Base-by-base conservation (phyloP, 2,329 filamentous ascomycete genomes). In the Colletotrichum cordylinicola region DNA sequence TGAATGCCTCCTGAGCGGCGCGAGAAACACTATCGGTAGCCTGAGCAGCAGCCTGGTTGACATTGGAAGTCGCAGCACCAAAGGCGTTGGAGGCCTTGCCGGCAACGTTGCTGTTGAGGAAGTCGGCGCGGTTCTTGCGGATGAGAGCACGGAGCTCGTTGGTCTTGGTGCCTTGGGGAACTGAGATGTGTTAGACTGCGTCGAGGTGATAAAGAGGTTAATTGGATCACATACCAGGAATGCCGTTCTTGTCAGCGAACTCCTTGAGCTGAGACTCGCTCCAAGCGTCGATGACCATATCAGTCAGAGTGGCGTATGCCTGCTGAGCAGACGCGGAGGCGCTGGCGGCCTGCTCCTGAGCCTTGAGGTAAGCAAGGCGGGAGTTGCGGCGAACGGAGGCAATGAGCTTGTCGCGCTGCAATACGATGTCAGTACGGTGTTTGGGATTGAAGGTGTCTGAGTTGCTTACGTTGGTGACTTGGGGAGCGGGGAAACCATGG, bases 131-230 rank as follows among this genome's bases (percentile, higher is more conserved):
- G 86, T 98, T 92, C 89, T 97, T 98, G 83, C 96, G 95, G 78
- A 96, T 94, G 77, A 98, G 91, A 69, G 96, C 96, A 69, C 98
- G 89, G 31, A 98, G 91, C 85, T 99, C 96, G 81, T 98, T 98
- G 79, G 92, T 88, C 88, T 94, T 96, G 82, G 95, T 98, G 64
- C 96, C 97, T 83, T 98, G 96, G 12, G 97, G 97, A 67, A 98
- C 95, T 88, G 90, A 90, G 4, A 9, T 4, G 35, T 10, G 7
- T 43, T 8, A 67, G 27, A 12, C 8, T n/a, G 6, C 1, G 12
- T 29, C 6, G 24, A 27, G 9, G 0, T 21, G 24, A 5, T 12
- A 4, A 43, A 4, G 1, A n/a, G 43, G 3, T 52, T 21, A 4
- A 52, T 7, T 6, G 13, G 10, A 10, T 7, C 31, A 77, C 83